Percentiles rank a stretch among this genome's conserved stretches.
These are phyloP conservation scores for Lentinula guzmanii DNA, from an alignment of 768 basidiomycete genomes.

Conservation along the genomic window DNA sequence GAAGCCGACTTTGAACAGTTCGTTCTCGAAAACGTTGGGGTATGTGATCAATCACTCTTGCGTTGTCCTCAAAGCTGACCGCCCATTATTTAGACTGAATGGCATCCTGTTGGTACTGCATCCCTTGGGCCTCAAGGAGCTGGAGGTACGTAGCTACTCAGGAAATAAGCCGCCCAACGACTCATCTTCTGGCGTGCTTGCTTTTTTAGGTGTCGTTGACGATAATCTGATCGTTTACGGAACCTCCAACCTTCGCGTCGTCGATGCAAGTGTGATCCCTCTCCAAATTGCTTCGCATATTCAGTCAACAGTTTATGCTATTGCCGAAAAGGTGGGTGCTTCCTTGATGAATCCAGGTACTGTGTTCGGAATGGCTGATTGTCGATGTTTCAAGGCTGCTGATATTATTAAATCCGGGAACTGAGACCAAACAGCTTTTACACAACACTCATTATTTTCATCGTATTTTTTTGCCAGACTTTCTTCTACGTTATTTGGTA, in stretches of 20 bases:
- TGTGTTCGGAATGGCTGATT: background rate
- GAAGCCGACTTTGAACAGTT: background rate
- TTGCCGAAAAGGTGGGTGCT: constrained; percentile 3
- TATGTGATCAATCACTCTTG: background rate
- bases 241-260: constrained; percentile 32
- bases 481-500: background rate
- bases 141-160: background rate
- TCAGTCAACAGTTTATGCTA: constrained; percentile 3
- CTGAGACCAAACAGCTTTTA: background rate
- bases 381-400: background rate
- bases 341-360: background rate
- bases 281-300: constrained; percentile 22
- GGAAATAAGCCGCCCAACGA: background rate
- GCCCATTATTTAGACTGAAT: background rate
- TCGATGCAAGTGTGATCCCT: constrained; percentile 29
- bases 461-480: background rate
- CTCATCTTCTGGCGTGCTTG: background rate
- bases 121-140: constrained; percentile 1
- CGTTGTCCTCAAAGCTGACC: background rate
- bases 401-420: background rate
- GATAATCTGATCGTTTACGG: constrained; percentile 30
- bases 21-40: background rate
- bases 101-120: constrained; percentile 4
- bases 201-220: constrained; percentile 29
- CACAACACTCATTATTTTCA: background rate